Percentiles rank a stretch among this genome's conserved stretches.
Evolutionary conservation across 2,329 filamentous ascomycete genomes (phyloP).

Genomic region (Pyrenochaeta sp.): DNA sequence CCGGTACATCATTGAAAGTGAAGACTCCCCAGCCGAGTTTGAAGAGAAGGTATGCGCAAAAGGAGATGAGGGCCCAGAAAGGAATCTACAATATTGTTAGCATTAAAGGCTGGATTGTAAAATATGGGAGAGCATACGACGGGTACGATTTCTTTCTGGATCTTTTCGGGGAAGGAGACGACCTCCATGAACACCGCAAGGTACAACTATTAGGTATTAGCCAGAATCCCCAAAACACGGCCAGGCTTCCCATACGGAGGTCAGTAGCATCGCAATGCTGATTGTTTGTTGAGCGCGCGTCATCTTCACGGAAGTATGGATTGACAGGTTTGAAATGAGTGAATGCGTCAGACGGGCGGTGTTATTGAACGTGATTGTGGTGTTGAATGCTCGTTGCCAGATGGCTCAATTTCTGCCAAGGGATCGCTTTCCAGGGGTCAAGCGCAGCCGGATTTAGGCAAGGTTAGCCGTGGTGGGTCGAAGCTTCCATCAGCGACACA

Average conservation of each 20-base stretch:
- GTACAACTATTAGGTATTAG: constrained; percentile 73
- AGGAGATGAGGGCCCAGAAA: constrained; percentile 89
- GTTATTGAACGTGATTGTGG: constrained; percentile 21
- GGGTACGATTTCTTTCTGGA: constrained; percentile 87
- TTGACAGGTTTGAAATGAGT: constrained; percentile 17
- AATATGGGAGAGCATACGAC: constrained; percentile 70
- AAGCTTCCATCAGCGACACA: background rate
- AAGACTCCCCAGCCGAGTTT: constrained; percentile 91
- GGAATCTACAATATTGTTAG: constrained; percentile 70
- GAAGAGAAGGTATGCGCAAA: constrained; percentile 91
- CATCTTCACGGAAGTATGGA: constrained; percentile 66
- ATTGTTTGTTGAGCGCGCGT: constrained; percentile 94
- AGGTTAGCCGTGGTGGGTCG: constrained; percentile 20
- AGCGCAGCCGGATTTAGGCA: constrained; percentile 24
- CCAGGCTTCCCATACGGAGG: constrained; percentile 71
- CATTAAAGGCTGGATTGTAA: background rate
- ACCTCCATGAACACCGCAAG: constrained; percentile 85
- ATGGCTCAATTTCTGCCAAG: constrained; percentile 37
- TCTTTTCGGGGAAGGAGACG: constrained; percentile 76
- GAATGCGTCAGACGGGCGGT: constrained; percentile 29
- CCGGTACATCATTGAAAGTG: constrained; percentile 95
- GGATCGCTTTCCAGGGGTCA: constrained; percentile 28
- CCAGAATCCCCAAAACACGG: background rate
- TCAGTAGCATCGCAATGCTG: constrained; percentile 84
- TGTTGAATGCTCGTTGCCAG: constrained; percentile 32